These are phyloP conservation scores for Apiotrichum veenhuisii DNA, from an alignment of 1,284 basidiomycete genomes.

Conservation along the genomic window DNA sequence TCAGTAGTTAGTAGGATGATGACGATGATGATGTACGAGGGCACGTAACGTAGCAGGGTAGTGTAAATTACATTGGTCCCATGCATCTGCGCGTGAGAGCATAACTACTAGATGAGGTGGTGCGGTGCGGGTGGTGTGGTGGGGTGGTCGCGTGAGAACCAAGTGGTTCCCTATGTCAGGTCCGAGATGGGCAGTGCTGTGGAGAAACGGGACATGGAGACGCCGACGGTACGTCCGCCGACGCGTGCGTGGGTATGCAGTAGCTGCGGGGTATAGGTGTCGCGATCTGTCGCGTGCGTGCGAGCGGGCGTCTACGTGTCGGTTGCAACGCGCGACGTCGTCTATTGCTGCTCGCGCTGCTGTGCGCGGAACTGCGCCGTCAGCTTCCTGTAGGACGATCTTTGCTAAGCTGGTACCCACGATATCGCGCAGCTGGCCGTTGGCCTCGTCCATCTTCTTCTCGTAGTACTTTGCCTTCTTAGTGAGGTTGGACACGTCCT, in stretches of 20 bases:
- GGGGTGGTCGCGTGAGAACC: not conserved
- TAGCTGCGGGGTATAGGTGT: not conserved
- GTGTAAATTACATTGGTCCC: constrained; percentile 20
- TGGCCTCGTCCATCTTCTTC: constrained; percentile 84
- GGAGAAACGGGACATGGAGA: not conserved
- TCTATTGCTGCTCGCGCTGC: constrained; percentile 21
- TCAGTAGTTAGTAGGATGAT: not conserved
- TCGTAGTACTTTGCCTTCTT: constrained; percentile 80
- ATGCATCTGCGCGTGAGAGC: constrained; percentile 22
- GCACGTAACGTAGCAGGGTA: constrained; percentile 9
- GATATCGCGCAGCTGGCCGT: constrained; percentile 78
- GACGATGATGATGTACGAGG: constrained; percentile 1
- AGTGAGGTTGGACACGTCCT: constrained; percentile 70
- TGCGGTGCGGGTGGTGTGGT: not conserved
- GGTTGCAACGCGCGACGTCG: not conserved
- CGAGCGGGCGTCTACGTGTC: not conserved
- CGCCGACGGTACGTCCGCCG: not conserved
- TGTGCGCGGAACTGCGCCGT: constrained; percentile 46
- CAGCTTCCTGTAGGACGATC: too few species aligned
- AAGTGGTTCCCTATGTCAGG: not conserved
- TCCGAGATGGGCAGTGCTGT: not conserved
- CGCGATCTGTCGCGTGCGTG: not conserved
- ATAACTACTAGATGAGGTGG: constrained; percentile 1
- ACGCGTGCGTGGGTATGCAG: constrained; percentile 1
- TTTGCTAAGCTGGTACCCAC: constrained; percentile 52